A percentile compares a stretch with the other conserved stretches of the same genome.
Conservation (phyloP, 2,329 filamentous ascomycete species). For the Colletotrichum aenigma region DNA sequence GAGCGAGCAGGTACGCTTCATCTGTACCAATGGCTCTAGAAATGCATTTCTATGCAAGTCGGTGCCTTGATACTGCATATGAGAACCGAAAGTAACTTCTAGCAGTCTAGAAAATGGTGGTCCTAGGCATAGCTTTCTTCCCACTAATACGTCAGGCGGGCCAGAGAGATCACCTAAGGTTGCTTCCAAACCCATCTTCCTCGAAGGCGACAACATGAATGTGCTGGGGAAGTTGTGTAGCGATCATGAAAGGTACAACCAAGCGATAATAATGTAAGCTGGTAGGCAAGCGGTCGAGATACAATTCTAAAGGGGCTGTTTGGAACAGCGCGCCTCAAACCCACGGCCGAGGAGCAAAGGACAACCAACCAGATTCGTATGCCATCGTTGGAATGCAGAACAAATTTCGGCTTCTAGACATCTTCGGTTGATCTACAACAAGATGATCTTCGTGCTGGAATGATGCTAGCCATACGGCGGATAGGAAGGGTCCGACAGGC, state of each 20-base stretch:
- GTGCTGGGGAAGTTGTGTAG: not conserved
- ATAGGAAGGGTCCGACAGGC: not conserved
- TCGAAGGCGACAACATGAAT: not conserved
- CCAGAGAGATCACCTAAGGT: not conserved
- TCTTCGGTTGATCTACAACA: not conserved
- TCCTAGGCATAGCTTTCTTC: not conserved
- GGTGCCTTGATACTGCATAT: not conserved
- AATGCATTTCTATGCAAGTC: not conserved
- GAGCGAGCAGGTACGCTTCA: not conserved
- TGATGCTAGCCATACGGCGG: not conserved
- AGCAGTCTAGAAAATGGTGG: not conserved
- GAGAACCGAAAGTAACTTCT: not conserved
- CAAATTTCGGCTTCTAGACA: not conserved
- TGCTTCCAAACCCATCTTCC: not conserved
- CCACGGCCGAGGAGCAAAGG: not conserved
- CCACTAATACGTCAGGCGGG: not conserved
- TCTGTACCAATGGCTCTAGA: not conserved
- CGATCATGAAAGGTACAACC: not conserved
- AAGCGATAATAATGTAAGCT: not conserved
- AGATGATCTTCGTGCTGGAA: not conserved
- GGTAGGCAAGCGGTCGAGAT: not conserved
- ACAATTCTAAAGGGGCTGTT: not conserved
- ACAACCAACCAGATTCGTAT: not conserved
- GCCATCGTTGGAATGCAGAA: not conserved
- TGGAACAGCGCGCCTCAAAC: not conserved